Evolutionary conservation across 2,329 filamentous ascomycete genomes (phyloP), one percentile per base, ranked within the genome.

Genomic region (Dichotomopilus funicola): DNA sequence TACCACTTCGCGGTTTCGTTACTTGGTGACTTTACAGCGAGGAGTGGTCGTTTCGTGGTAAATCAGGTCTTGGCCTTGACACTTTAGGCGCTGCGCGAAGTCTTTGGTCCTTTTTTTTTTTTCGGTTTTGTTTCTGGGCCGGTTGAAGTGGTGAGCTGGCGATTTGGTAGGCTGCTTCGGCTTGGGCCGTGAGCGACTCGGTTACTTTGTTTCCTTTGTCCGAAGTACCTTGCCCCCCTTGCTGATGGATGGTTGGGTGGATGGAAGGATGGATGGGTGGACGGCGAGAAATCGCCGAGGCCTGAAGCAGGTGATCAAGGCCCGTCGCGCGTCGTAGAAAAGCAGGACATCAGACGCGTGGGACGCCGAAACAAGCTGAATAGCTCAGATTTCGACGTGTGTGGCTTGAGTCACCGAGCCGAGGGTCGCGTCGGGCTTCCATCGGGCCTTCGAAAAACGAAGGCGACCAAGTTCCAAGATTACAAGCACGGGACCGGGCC

Each of bases 41-140:
- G 13, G 11, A 6, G 40, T 51, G 54, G 2, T 34, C 48, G 54
- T 56, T 53, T 60, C 43, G 52, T 54, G 36, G 59, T 33, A 60
- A 49, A 13, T 6, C 27, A 36, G 43, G 27, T 34, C n/a, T 51
- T 27, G 19, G 19, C 19, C 19, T 27, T 50, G 53, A 38, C 36
- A 52, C 56, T 52, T 49, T 49, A 48, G 43, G 49, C 50, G 41
- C 40, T 34, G 55, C 44, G 41, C 8, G 47, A 43, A 37, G 42
- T 49, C 49, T 38, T 49, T 55, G 53, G 53, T 13, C 47, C 38
- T 27, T 27, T 27, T 27, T 27, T 27, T 27, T 27, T 27, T 27
- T 27, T 27, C 19, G 19, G 19, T 2, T 27, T 27, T 27, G 19
- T 27, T 27, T 27, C 19, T 27, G 19, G 19, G 19, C 19, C 19